Evolutionary conservation across 768 basidiomycete genomes (phyloP), one percentile per base, ranked within the genome.

Genomic region (Suillus discolor): DNA sequence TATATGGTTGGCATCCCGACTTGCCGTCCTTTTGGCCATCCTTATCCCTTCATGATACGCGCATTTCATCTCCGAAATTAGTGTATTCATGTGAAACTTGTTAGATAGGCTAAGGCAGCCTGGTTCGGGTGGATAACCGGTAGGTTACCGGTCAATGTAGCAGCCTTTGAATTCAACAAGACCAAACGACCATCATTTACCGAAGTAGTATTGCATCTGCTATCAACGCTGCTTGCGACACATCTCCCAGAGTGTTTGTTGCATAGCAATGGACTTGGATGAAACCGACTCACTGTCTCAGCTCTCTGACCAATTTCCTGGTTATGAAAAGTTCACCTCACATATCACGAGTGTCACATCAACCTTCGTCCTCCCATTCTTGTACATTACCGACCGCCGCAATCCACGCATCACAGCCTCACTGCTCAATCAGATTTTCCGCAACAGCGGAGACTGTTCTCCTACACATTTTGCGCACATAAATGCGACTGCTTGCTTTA

Each of bases 321-420:
- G 75, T 4, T 73, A 78, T 59, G 11, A 41, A 23, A 65, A 67
- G 16, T 72, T 77, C 15, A 65, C 69, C 31, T n/a, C 61, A 11
- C 75, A 77, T 38, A 60, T 78, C 63, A 64, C 66, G 3, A 34
- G 74, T 9, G 72, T 82, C 4, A 72, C 81, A 4, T 73, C 73
- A 4, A 68, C 77, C 1, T 74, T 65, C 53, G 83, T 88, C 9
- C 89, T 89, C 2, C 83, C 87, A 0, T 93, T 91, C 75, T 82
- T 93, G 67, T 91, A 86, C 72, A 72, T 93, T 49, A 84, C 87
- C 62, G 89, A 92, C 73, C 75, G 86, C 0, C 77, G 78, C 62
- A 82, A 86, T 6, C 73, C 83, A 7, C 79, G 81, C 45, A 75
- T 83, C 34, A 85, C 87, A 0, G 69, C 81, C 31, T 73, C 74